Conservation (phyloP, 208 protist genomes). For the Crithidia thermophila region DNA sequence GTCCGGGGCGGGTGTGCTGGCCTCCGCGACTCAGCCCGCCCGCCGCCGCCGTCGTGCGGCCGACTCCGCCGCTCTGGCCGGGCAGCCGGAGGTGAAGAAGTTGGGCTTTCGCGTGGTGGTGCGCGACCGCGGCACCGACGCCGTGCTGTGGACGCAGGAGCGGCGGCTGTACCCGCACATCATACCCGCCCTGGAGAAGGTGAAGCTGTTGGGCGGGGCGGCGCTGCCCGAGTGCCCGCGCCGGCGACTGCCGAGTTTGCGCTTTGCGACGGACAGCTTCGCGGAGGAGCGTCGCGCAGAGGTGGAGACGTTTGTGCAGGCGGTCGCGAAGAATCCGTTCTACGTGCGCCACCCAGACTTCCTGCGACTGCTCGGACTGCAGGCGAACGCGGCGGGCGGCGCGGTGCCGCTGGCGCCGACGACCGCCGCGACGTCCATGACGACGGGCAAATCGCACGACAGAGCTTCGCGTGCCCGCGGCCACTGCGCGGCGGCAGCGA, state of each 20-base stretch:
- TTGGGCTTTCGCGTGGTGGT: constrained; percentile 25
- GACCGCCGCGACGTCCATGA: too few relatives aligned
- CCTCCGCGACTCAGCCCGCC: neutral
- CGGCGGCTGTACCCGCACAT: constrained; percentile 42
- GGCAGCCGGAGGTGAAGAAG: constrained; percentile 38
- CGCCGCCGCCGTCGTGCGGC: neutral
- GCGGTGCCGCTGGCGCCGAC: neutral
- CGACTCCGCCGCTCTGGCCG: neutral
- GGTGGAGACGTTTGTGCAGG: constrained; percentile 41
- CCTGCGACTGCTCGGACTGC: constrained; percentile 40
- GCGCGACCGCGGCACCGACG: constrained; percentile 10
- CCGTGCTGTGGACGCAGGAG: constrained; percentile 11
- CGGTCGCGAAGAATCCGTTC: constrained; percentile 40
- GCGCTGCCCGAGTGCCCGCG: constrained; percentile 34
- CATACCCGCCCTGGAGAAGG: constrained; percentile 37
- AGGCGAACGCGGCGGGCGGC: constrained; percentile 15
- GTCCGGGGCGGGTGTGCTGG: neutral
- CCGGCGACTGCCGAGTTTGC: constrained; percentile 44
- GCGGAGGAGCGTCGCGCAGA: constrained; percentile 53
- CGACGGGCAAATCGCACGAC: neutral
- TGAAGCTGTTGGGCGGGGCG: constrained; percentile 31
- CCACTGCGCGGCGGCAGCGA: neutral
- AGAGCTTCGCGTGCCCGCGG: too few relatives aligned
- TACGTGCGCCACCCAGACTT: constrained; percentile 54
- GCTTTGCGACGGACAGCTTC: constrained; percentile 60